phyloP scores from a whole-genome alignment of 306 rosid genomes.

The Psophocarpus tetragonolobus region DNA sequence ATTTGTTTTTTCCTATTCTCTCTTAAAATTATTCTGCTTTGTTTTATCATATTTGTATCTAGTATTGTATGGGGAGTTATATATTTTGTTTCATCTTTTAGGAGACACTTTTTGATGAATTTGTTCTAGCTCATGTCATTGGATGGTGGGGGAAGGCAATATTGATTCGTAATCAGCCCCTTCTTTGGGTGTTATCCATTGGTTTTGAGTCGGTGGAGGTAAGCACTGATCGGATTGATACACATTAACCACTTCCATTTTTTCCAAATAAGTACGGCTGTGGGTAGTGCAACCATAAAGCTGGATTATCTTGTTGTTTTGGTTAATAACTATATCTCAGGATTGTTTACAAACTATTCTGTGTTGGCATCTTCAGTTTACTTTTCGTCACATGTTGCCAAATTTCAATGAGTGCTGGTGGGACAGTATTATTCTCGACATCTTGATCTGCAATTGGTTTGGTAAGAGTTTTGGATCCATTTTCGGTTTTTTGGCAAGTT shows the following conservation, averaged over 20 bases:
- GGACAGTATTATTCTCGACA: conserved; percentile 97
- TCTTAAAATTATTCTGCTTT: not conserved
- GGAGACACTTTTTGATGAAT: conserved; percentile 98
- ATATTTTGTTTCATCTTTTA: conserved; percentile 28
- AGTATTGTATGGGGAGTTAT: conserved; percentile 32
- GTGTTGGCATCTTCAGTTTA: conserved; percentile 58
- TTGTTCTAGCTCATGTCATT: conserved; percentile 92
- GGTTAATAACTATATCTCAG: not conserved
- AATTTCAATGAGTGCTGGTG: conserved; percentile 99
- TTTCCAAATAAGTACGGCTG: not conserved
- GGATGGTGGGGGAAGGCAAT: conserved; percentile 99
- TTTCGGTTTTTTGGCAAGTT: not conserved
- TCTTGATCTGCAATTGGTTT: conserved; percentile 97
- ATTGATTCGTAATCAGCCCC: conserved; percentile 97
- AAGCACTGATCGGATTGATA: conserved; percentile 21
- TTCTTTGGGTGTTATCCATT: conserved; percentile 90
- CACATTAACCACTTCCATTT: not conserved
- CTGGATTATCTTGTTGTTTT: not conserved
- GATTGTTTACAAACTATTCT: conserved; percentile 27
- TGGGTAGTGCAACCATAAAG: conserved; percentile 2
- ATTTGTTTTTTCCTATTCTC: conserved; percentile 30
- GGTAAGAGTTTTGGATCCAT: conserved; percentile 57
- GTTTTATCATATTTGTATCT: conserved; percentile 10
- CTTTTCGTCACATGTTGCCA: conserved; percentile 97
- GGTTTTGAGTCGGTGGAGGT: conserved; percentile 99